A percentile compares a stretch with the other conserved stretches of the same genome.
These are phyloP conservation scores for Rostrohypoxylon terebratum DNA, from an alignment of 495 filamentous ascomycete species.

Conservation along the genomic window DNA sequence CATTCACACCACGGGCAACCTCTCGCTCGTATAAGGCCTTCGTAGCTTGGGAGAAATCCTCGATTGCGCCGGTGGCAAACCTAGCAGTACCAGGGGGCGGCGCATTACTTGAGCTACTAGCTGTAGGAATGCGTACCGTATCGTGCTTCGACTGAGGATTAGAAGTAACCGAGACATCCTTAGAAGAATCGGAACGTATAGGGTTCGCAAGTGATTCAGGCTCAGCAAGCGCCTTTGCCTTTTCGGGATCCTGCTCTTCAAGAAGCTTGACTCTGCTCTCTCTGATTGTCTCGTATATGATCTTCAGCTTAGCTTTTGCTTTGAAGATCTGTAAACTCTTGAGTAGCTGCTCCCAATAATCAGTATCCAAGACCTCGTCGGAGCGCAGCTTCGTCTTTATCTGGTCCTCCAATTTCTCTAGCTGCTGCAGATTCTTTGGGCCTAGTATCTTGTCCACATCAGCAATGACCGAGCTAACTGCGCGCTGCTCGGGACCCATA, in stretches of 20 bases:
- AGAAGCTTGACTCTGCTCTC: slow-evolving; percentile 76
- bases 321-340: slow-evolving; percentile 89
- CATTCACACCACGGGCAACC: slow-evolving; percentile 88
- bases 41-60: slow-evolving; percentile 91
- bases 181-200: slow-evolving; percentile 30
- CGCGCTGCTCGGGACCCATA: slow-evolving; percentile 72
- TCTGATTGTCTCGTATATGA: slow-evolving; percentile 82
- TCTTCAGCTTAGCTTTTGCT: slow-evolving; percentile 85
- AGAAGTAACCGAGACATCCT: slow-evolving; percentile 40
- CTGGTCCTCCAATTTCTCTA: slow-evolving; percentile 84
- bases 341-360: slow-evolving; percentile 96
- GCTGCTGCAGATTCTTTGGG: slow-evolving; percentile 87
- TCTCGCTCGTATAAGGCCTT: slow-evolving; percentile 93
- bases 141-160: slow-evolving; percentile 27
- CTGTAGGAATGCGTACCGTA: slow-evolving; percentile 15
- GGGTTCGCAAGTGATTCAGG: slow-evolving; percentile 45
- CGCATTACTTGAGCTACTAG: slow-evolving; percentile 54
- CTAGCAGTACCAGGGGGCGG: slow-evolving; percentile 70
- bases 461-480: slow-evolving; percentile 80
- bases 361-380: slow-evolving; percentile 92
- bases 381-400: slow-evolving; percentile 85
- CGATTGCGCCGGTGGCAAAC: slow-evolving; percentile 79
- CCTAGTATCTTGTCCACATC: slow-evolving; percentile 89
- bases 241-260: slow-evolving; percentile 74
- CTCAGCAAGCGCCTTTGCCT: slow-evolving; percentile 67